These are phyloP conservation scores for Periconia digitata DNA, from an alignment of 2,329 filamentous ascomycete genomes.

Conservation along the genomic window DNA sequence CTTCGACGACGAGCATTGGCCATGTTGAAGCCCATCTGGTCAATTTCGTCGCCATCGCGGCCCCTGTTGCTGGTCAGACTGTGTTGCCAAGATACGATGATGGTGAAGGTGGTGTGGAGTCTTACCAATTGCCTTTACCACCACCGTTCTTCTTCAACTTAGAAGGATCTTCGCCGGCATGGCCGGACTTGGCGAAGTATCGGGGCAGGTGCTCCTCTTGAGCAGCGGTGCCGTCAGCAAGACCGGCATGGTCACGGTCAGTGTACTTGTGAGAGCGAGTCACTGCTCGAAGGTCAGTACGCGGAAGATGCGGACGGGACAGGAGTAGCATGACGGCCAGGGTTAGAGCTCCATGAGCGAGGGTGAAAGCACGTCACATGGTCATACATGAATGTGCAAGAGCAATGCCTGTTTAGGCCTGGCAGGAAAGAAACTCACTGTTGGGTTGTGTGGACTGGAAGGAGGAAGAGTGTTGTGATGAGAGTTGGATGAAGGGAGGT, in stretches of 20 bases:
- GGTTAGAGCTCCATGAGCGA: not conserved
- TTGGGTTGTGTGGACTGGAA: slow-evolving; percentile 20
- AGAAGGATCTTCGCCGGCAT: slow-evolving; percentile 78
- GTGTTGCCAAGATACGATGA: not conserved
- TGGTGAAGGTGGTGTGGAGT: slow-evolving; percentile 7
- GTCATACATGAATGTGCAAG: not conserved
- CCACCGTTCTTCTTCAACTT: slow-evolving; percentile 96
- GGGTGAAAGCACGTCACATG: not conserved
- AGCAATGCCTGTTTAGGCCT: not conserved
- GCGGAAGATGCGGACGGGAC: not conserved
- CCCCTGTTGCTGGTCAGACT: slow-evolving; percentile 62
- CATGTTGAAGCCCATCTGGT: slow-evolving; percentile 82
- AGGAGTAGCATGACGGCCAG: too few species aligned
- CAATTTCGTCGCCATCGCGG: slow-evolving; percentile 76
- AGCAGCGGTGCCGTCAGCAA: slow-evolving; percentile 71
- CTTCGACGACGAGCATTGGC: slow-evolving; percentile 86
- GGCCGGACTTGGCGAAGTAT: slow-evolving; percentile 89
- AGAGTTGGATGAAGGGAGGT: slow-evolving; percentile 16
- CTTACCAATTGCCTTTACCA: slow-evolving; percentile 93
- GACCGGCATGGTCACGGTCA: slow-evolving; percentile 83
- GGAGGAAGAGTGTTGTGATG: slow-evolving; percentile 19
- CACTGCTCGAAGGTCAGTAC: slow-evolving; percentile 60
- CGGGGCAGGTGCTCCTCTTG: slow-evolving; percentile 78
- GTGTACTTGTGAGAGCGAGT: slow-evolving; percentile 96
- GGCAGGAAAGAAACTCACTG: slow-evolving; percentile 29